These are phyloP conservation scores for Hanseniaspora meyeri DNA, from an alignment of 805 yeast genomes.

Conservation along the genomic window DNA sequence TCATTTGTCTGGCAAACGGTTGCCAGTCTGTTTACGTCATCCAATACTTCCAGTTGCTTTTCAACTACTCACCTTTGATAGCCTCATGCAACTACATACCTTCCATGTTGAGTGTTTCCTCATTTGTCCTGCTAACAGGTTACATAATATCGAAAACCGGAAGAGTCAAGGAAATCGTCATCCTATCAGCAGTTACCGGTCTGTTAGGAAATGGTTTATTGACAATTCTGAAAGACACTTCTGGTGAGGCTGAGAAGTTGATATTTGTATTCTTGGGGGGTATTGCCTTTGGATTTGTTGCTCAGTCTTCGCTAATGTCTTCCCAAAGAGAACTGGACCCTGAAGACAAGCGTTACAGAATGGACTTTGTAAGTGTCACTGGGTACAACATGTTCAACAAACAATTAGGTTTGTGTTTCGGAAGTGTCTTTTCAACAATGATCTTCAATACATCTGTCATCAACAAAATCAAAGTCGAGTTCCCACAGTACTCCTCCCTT, in stretches of 20 bases:
- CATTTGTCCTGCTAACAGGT: slow-evolving; percentile 20
- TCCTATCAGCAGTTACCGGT: slow-evolving; percentile 25
- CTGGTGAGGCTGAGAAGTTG: slow-evolving; percentile 24
- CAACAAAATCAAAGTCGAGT: slow-evolving; percentile 15
- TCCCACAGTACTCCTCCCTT: slow-evolving; percentile 11
- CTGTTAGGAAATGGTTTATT: slow-evolving; percentile 29
- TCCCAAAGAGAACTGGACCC: slow-evolving; percentile 23
- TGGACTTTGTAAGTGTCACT: slow-evolving; percentile 21
- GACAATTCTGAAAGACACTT: slow-evolving; percentile 25
- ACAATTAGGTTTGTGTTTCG: slow-evolving; percentile 21
- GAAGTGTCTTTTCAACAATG: slow-evolving; percentile 22
- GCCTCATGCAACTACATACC: slow-evolving; percentile 23
- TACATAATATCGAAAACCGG: slow-evolving; percentile 26
- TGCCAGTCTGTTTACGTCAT: slow-evolving; percentile 20
- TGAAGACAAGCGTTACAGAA: slow-evolving; percentile 16
- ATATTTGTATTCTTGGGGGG: slow-evolving; percentile 32
- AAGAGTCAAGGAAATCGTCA: slow-evolving; percentile 27
- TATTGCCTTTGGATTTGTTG: slow-evolving; percentile 26
- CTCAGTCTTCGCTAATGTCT: slow-evolving; percentile 27
- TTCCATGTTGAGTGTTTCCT: slow-evolving; percentile 19
- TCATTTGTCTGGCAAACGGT: slow-evolving; percentile 18
- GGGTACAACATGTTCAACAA: slow-evolving; percentile 21
- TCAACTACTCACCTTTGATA: slow-evolving; percentile 19
- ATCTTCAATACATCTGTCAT: slow-evolving; percentile 20
- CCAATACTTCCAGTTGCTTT: slow-evolving; percentile 23